Evolutionary conservation across 2,329 filamentous ascomycete genomes (phyloP).

Genomic region (Ceratocystis huliohia): DNA sequence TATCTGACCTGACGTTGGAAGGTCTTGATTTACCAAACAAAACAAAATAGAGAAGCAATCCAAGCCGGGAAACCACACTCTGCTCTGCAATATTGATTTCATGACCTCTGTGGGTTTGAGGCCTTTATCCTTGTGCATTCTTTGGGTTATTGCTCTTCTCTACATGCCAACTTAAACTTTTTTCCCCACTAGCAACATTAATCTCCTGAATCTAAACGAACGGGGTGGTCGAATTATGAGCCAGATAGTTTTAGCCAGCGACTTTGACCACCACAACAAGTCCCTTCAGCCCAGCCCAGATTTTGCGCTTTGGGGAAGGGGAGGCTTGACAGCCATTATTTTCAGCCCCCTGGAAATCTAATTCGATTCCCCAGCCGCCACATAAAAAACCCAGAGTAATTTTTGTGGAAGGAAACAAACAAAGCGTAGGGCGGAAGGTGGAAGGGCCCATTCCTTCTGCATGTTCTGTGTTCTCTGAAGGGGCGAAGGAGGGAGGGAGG

Average conservation of each 20-base stretch:
- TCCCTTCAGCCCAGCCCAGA: not conserved
- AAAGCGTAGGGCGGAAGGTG: not conserved
- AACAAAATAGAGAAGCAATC: not conserved
- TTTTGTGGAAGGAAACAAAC: not conserved
- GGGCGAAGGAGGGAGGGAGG: not conserved
- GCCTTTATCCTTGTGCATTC: not conserved
- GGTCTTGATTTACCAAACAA: not conserved
- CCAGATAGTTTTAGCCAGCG: not conserved
- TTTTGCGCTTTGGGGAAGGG: not conserved
- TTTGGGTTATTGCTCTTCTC: not conserved
- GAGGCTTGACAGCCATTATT: slow-evolving; percentile 3
- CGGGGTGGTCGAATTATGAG: slow-evolving; percentile 4
- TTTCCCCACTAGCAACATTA: not conserved
- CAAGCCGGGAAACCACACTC: not conserved
- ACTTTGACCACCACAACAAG: too few relatives aligned
- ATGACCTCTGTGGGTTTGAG: not conserved
- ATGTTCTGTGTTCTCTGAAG: not conserved
- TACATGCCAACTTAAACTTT: not conserved
- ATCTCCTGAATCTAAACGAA: slow-evolving; percentile 12
- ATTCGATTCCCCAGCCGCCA: slow-evolving; percentile 15
- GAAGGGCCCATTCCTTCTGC: not conserved
- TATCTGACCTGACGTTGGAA: not conserved
- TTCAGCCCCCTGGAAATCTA: slow-evolving; percentile 15
- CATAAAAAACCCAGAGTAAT: not conserved
- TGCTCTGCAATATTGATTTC: not conserved